Evolutionary conservation across 768 basidiomycete species (phyloP).

Genomic region (Goffeauzyma gilvescens): DNA sequence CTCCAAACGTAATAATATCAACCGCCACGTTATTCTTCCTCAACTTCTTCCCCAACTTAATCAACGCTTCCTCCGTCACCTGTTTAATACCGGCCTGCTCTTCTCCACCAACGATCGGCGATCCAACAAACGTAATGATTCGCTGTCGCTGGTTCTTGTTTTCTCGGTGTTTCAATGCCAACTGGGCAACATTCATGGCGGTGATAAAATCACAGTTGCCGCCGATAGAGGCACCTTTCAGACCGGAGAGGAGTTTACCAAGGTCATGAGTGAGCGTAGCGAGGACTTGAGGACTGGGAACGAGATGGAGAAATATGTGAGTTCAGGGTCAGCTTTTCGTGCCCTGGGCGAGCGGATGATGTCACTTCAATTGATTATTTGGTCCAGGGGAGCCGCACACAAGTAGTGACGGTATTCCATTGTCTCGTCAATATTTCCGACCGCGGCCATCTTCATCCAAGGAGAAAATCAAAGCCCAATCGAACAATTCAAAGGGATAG

Average conservation of each 20-base stretch:
- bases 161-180: conserved; percentile 90
- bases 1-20: conserved; percentile 78
- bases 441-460: not conserved
- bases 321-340: not conserved
- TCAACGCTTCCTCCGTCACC: conserved; percentile 58
- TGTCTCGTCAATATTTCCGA: not conserved
- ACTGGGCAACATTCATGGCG: conserved; percentile 77
- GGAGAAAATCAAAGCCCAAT: not conserved
- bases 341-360: no score
- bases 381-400: no score
- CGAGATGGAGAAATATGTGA: not conserved
- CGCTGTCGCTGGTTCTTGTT: conserved; percentile 97
- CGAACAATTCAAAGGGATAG: not conserved
- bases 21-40: conserved; percentile 99
- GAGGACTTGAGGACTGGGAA: conserved; percentile 68
- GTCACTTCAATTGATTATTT: not conserved
- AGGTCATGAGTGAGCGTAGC: conserved; percentile 90
- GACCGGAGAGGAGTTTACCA: conserved; percentile 66
- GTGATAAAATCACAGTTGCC: conserved; percentile 74
- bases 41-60: conserved; percentile 82
- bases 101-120: conserved; percentile 38
- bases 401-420: no score
- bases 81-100: conserved; percentile 22
- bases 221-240: conserved; percentile 53
- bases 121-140: conserved; percentile 82